Evolutionary conservation across 139 green algal species (phyloP), one percentile per base, ranked within the genome.

Genomic region (Chlorella sp.): DNA sequence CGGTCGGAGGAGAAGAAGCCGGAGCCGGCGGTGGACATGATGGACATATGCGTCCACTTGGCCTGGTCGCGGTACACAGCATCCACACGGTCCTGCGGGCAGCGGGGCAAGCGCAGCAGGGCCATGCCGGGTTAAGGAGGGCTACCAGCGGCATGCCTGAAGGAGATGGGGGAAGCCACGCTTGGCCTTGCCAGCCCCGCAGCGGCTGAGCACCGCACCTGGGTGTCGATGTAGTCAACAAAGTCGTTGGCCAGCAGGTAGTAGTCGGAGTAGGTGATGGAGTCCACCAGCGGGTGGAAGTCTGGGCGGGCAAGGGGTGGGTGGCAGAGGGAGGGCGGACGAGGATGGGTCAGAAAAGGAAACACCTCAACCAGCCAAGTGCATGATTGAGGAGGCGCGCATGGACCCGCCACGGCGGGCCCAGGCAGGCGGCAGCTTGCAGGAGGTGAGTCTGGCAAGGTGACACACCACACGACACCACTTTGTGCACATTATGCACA

Each of bases 161-260:
- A n/a, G n/a, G n/a, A n/a, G n/a, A n/a, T n/a, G n/a, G n/a, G n/a
- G n/a, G n/a, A n/a, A n/a, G n/a, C n/a, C n/a, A n/a, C n/a, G n/a
- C n/a, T n/a, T n/a, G n/a, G n/a, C n/a, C n/a, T n/a, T n/a, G n/a
- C n/a, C n/a, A n/a, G n/a, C n/a, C n/a, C n/a, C n/a, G n/a, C n/a
- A n/a, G n/a, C n/a, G n/a, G n/a, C n/a, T n/a, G n/a, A n/a, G n/a
- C n/a, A n/a, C 44, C 51, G 26, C 64, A 94, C 91, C 95, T 99
- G 96, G 25, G 93, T 91, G 1, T 95, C 85, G 0, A 99, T 81
- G 92, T 99, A 99, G 47, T 88, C 83, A 15, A 91, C 84, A 84
- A 99, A 99, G 93, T 99, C 97, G 84, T 98, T 98, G 65, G 95
- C 97, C 65, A 99, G 85, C 73, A 99, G 94, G 93, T 99, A 99